phyloP scores from a whole-genome alignment of 305 asterid genomes.

The Fraxinus dipetala region DNA sequence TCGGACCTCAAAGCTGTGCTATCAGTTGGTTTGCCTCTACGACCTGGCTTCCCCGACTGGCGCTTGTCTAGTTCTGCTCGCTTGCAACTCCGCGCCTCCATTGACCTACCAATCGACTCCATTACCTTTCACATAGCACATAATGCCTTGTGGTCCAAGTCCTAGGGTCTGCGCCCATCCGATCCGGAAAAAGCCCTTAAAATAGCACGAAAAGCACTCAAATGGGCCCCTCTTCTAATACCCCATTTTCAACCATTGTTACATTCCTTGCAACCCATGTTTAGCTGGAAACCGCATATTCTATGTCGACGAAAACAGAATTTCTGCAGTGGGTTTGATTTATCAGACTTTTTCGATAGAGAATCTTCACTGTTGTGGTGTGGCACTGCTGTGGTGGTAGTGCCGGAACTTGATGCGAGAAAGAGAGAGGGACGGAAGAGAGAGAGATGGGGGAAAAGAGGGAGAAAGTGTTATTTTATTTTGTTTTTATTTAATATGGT shows the following conservation, averaged over 20 bases:
- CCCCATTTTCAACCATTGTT: constrained; percentile 90
- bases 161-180: constrained; percentile 79
- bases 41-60: constrained; percentile 94
- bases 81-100: constrained; percentile 73
- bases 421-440: too few relatives aligned
- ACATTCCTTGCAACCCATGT: constrained; percentile 76
- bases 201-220: constrained; percentile 68
- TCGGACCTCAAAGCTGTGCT: constrained; percentile 84
- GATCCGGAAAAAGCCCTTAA: constrained; percentile 76
- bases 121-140: constrained; percentile 82
- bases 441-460: too few relatives aligned
- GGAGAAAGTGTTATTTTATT: too few relatives aligned
- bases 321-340: constrained; percentile 88
- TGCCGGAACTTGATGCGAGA: too few relatives aligned
- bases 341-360: constrained; percentile 80
- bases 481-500: too few relatives aligned
- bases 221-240: constrained; percentile 74
- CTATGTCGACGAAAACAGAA: constrained; percentile 73
- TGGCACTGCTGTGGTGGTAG: too few relatives aligned
- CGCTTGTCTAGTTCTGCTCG: constrained; percentile 68
- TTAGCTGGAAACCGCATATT: constrained; percentile 90
- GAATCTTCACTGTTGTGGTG: constrained; percentile 48
- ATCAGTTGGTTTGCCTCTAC: constrained; percentile 71
- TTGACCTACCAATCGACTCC: constrained; percentile 79
- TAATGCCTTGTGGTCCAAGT: constrained; percentile 74